These are phyloP conservation scores for Exserohilum turcica DNA, from an alignment of 2,329 filamentous ascomycete species.

Conservation along the genomic window DNA sequence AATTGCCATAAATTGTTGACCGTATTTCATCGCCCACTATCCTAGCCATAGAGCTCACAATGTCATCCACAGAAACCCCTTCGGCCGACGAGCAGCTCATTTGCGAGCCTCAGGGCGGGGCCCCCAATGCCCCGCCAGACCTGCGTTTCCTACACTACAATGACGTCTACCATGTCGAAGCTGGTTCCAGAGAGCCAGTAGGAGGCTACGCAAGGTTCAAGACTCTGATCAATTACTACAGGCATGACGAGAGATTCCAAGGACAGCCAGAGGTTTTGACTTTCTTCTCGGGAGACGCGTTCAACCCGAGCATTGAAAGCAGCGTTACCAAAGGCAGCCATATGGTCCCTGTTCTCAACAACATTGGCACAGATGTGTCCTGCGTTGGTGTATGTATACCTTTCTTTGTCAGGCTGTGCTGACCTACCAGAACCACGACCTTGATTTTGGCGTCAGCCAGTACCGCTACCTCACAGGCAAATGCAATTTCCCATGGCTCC, in stretches of 20 bases:
- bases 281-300: slow-evolving; percentile 89
- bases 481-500: slow-evolving; percentile 86
- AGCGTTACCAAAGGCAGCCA: slow-evolving; percentile 87
- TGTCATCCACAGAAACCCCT: slow-evolving; percentile 34
- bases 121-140: slow-evolving; percentile 62
- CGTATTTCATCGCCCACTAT: background rate
- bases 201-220: slow-evolving; percentile 84
- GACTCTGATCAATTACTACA: slow-evolving; percentile 76
- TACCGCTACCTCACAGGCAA: slow-evolving; percentile 73
- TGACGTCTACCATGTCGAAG: slow-evolving; percentile 89
- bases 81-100: slow-evolving; percentile 45
- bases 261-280: slow-evolving; percentile 71
- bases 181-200: slow-evolving; percentile 76
- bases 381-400: slow-evolving; percentile 72
- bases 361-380: slow-evolving; percentile 76
- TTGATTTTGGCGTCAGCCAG: slow-evolving; percentile 87
- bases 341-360: slow-evolving; percentile 86
- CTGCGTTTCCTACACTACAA: slow-evolving; percentile 89
- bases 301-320: slow-evolving; percentile 88
- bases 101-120: slow-evolving; percentile 51
- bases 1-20: slow-evolving; percentile 4
- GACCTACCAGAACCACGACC: slow-evolving; percentile 74
- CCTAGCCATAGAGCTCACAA: slow-evolving; percentile 12
- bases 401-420: background rate
- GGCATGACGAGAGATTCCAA: slow-evolving; percentile 62